Evolutionary conservation across 306 rosid genomes (phyloP).

Genomic region (Vicia faba): DNA sequence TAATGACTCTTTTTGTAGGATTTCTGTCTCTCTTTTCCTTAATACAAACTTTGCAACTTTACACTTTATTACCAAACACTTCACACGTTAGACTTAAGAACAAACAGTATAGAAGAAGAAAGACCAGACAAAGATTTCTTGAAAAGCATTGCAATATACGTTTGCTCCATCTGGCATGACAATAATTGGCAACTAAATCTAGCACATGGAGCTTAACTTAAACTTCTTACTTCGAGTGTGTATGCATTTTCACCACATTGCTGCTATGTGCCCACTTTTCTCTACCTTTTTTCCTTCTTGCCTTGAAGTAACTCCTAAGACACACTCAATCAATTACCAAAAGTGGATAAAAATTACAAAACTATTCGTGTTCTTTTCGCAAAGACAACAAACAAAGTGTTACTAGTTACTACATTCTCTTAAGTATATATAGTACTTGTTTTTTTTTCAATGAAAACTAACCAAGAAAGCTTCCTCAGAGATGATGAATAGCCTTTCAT

Average conservation of each 20-base stretch:
- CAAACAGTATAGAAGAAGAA: not conserved
- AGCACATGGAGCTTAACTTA: conserved; percentile 33
- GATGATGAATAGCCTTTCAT: conserved; percentile 58
- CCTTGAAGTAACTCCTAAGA: conserved; percentile 66
- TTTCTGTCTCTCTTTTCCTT: not conserved
- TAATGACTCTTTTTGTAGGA: not conserved
- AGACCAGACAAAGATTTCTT: not conserved
- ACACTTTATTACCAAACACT: not conserved
- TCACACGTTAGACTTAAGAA: not conserved
- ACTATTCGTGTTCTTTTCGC: conserved; percentile 65
- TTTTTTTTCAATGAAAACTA: conserved; percentile 18
- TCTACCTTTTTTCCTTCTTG: conserved; percentile 37
- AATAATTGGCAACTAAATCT: conserved; percentile 20
- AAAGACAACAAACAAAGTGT: conserved; percentile 40
- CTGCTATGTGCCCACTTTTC: conserved; percentile 31
- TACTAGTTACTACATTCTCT: not conserved
- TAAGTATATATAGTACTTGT: conserved; percentile 9
- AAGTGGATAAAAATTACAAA: conserved; percentile 27
- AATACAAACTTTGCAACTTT: conserved; percentile 18
- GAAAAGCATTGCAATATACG: conserved; percentile 37
- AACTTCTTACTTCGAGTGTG: conserved; percentile 29
- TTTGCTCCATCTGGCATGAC: conserved; percentile 35
- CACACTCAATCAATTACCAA: conserved; percentile 45
- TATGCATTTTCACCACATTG: conserved; percentile 32
- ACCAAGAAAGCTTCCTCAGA: conserved; percentile 7